These are phyloP conservation scores for Eucalyptus curtisii DNA, from an alignment of 345 rosid genomes.

Conservation along the genomic window DNA sequence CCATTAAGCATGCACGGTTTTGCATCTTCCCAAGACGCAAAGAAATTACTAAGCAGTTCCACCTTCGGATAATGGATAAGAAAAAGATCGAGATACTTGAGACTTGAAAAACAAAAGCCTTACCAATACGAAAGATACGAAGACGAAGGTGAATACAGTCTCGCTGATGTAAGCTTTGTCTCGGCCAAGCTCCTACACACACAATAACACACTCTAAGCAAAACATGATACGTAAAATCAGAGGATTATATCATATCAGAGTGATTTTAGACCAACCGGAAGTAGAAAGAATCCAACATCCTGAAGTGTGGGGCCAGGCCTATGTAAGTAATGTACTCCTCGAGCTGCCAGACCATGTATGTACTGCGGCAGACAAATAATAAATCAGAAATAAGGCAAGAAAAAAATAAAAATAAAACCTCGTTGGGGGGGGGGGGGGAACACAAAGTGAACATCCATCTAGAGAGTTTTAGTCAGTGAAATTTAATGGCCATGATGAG, in stretches of 20 bases:
- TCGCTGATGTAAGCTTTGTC: conserved; percentile 91
- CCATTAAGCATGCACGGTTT: neutral
- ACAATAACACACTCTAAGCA: neutral
- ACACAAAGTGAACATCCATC: neutral
- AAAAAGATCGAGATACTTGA: neutral
- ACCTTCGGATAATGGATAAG: neutral
- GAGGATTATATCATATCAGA: neutral
- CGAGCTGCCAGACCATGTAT: conserved; percentile 89
- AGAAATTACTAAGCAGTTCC: neutral
- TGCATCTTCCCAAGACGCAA: neutral
- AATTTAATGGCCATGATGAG: neutral
- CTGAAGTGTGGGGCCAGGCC: conserved; percentile 78
- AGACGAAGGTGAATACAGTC: conserved; percentile 54
- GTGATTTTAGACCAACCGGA: conserved; percentile 43
- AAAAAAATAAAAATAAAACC: neutral
- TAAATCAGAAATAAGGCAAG: neutral
- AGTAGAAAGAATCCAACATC: conserved; percentile 84
- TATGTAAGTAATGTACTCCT: conserved; percentile 91
- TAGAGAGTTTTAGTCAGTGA: neutral
- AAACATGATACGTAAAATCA: neutral
- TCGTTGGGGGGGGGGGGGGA: neutral
- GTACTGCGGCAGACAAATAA: conserved; percentile 38
- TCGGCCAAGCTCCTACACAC: conserved; percentile 80
- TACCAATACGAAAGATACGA: conserved; percentile 70
- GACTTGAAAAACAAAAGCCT: conserved; percentile 6